Conservation (phyloP, 768 basidiomycete species). For the Phaeotremella fagi region DNA sequence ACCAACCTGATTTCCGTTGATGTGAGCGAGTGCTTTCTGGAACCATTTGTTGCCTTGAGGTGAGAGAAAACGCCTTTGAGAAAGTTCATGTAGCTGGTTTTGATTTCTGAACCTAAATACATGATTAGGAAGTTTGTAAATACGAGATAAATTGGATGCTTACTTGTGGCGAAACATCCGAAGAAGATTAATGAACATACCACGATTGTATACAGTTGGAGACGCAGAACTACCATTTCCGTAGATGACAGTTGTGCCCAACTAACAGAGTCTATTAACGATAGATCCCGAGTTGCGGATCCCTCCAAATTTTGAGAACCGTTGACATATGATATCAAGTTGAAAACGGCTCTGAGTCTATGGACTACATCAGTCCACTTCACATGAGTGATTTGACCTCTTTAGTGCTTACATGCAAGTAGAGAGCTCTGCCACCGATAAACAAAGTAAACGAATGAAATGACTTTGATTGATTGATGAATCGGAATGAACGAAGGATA, state of each 20-base stretch:
- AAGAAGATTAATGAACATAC: conserved; percentile 44
- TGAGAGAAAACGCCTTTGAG: too few species aligned
- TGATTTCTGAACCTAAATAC: conserved; percentile 10
- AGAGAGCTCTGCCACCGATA: conserved; percentile 35
- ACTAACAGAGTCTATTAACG: conserved; percentile 24
- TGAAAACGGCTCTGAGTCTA: conserved; percentile 45
- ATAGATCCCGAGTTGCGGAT: conserved; percentile 23
- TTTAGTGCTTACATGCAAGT: conserved; percentile 34
- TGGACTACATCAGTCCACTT: background rate
- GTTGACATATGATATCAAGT: conserved; percentile 36
- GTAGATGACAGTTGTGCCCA: conserved; percentile 9
- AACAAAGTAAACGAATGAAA: conserved; percentile 36
- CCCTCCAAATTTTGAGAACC: conserved; percentile 40
- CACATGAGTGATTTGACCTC: too few species aligned
- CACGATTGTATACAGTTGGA: conserved; percentile 41
- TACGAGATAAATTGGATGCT: conserved; percentile 1
- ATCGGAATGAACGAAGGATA: conserved; percentile 36
- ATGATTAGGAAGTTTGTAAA: background rate
- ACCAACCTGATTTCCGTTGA: too few species aligned
- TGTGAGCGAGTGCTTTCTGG: too few species aligned
- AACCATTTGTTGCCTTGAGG: too few species aligned
- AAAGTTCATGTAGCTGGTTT: conserved; percentile 12
- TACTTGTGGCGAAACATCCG: conserved; percentile 45
- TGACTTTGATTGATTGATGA: conserved; percentile 37
- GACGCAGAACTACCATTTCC: conserved; percentile 12